These are phyloP conservation scores for Chaetomiaceae sp. DNA, from an alignment of 2,329 filamentous ascomycete genomes.

Conservation along the genomic window DNA sequence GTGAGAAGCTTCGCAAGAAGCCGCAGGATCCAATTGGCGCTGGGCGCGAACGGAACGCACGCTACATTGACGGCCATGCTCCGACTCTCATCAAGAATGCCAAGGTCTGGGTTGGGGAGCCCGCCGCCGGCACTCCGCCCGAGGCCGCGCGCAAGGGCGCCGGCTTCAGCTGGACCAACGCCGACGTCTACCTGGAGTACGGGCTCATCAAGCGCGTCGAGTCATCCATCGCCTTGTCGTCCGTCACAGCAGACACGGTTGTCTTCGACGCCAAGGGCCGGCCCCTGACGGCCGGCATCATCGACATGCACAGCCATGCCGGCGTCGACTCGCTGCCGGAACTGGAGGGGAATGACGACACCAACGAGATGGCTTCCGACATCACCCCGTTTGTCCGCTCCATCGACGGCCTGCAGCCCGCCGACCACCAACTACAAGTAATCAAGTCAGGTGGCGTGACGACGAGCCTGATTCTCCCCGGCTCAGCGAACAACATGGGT, in stretches of 20 bases:
- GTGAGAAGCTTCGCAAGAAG: constrained; percentile 50
- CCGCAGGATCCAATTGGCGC: constrained; percentile 52
- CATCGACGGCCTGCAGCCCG: constrained; percentile 60
- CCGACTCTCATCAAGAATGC: constrained; percentile 63
- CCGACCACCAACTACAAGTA: constrained; percentile 61
- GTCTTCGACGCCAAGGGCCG: constrained; percentile 57
- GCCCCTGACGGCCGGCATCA: constrained; percentile 61
- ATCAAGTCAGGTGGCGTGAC: constrained; percentile 73
- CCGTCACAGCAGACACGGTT: constrained; percentile 44
- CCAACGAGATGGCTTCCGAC: constrained; percentile 60
- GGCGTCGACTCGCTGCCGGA: constrained; percentile 55
- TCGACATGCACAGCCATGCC: constrained; percentile 69
- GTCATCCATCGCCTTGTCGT: constrained; percentile 37
- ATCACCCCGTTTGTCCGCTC: constrained; percentile 65
- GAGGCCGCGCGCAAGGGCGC: constrained; percentile 54
- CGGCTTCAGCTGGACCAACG: constrained; percentile 55
- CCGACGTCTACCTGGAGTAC: constrained; percentile 58
- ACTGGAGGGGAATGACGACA: constrained; percentile 52
- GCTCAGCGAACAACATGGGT: constrained; percentile 68
- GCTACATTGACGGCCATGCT: constrained; percentile 54
- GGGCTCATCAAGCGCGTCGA: constrained; percentile 57
- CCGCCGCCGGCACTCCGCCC: constrained; percentile 45
- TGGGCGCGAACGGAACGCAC: constrained; percentile 56
- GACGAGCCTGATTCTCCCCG: constrained; percentile 61
- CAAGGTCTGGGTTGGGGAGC: constrained; percentile 63